Evolutionary conservation across 129 eudicot genomes (phyloP).

Genomic region (Gnaphalium uliginosum): DNA sequence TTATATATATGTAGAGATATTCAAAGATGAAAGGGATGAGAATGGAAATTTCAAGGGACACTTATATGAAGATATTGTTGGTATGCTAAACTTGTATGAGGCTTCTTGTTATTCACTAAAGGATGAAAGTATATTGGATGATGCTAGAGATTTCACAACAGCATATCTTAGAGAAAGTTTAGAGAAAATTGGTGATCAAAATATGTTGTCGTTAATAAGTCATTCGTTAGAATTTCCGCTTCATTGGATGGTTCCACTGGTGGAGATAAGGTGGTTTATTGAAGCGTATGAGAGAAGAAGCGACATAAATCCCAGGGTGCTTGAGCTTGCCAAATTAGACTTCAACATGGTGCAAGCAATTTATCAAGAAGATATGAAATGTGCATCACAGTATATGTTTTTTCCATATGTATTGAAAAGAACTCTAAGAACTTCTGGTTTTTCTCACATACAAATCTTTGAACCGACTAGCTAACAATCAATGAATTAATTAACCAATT

Average conservation of each 20-base stretch:
- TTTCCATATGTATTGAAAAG: no score
- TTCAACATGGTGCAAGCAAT: conserved; percentile 50
- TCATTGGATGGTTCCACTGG: conserved; percentile 37
- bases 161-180: conserved; percentile 21
- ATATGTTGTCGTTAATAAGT: conserved; percentile 17
- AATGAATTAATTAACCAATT: no score
- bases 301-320: conserved; percentile 28
- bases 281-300: conserved; percentile 28
- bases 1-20: conserved; percentile 20
- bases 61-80: conserved; percentile 24
- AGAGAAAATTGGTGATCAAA: neutral
- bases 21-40: conserved; percentile 30
- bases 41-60: conserved; percentile 29
- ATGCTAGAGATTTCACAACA: conserved; percentile 35
- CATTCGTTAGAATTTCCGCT: conserved; percentile 47
- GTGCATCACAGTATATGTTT: conserved; percentile 24
- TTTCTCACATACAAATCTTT: no score
- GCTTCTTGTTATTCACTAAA: conserved; percentile 40
- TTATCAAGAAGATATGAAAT: conserved; percentile 42
- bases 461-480: no score
- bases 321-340: conserved; percentile 48
- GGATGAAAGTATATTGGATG: conserved; percentile 40
- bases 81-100: conserved; percentile 43
- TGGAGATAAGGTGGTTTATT: conserved; percentile 49
- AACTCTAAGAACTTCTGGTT: no score